Conservation (phyloP, 2,329 filamentous ascomycete species). For the Alternaria longipes region DNA sequence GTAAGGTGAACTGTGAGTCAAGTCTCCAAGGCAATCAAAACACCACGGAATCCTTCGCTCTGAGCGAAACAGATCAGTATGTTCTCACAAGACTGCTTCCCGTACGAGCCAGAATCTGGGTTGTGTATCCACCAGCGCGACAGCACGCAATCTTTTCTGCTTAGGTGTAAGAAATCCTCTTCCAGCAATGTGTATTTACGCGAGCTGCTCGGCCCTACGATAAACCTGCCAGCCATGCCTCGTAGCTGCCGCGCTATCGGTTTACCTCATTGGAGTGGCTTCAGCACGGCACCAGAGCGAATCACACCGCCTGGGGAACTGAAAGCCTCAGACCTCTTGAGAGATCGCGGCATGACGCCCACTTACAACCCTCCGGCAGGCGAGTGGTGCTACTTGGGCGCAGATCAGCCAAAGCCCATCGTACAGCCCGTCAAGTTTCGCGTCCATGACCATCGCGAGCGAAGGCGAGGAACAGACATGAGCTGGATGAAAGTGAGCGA, state of each 20-base stretch:
- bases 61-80: conserved; percentile 14
- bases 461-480: conserved; percentile 12
- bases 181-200: conserved; percentile 16
- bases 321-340: conserved; percentile 34
- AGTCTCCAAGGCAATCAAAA: not conserved
- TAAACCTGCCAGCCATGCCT: conserved; percentile 17
- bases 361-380: conserved; percentile 30
- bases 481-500: conserved; percentile 6
- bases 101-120: conserved; percentile 3
- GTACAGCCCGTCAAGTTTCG: not conserved
- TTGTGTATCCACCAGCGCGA: conserved; percentile 4
- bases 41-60: not conserved
- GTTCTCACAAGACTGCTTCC: conserved; percentile 21
- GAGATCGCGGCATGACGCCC: conserved; percentile 23
- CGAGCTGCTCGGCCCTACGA: conserved; percentile 20
- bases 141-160: conserved; percentile 9
- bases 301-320: conserved; percentile 25
- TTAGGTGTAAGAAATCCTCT: not conserved
- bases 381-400: conserved; percentile 33
- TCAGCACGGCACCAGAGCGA: conserved; percentile 14
- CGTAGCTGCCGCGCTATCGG: conserved; percentile 28
- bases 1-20: conserved; percentile 1
- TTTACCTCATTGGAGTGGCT: conserved; percentile 33
- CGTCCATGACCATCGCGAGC: conserved; percentile 10
- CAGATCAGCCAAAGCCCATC: conserved; percentile 17